Base-by-base conservation (phyloP, 495 filamentous ascomycete species). In the Podospora appendiculata region DNA sequence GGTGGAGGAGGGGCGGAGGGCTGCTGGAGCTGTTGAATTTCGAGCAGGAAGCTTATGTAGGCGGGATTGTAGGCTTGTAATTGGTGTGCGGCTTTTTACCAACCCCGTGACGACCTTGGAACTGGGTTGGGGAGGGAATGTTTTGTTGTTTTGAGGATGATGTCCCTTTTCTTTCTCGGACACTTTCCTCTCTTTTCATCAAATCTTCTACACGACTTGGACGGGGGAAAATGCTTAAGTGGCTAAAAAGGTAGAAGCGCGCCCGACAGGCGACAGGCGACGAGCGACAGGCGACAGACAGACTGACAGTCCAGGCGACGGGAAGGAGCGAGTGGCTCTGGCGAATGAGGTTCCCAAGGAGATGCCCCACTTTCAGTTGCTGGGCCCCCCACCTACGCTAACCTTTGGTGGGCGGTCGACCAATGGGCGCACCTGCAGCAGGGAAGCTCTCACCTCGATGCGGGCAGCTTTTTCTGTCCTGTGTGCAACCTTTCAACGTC, bases 211-310 rank as follows among this genome's bases (percentile, higher is more conserved):
- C 36, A 25, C 36, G 10, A 11, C 11, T 34, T 16, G 34, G 34
- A 14, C 16, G 16, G 14, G 12, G 11, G 16, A 46, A 48, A 17
- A 33, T 35, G 18, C 35, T 8, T 42, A 34, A 56, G 42, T 42
- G 53, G 53, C 53, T 56, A 56, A 56, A 56, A 56, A 41, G 53
- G 48, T 48, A 44, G 52, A 50, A 47, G 41, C 10, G 25, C 25
- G 25, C 5, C 25, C 25, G 25, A 25, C 25, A 25, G 25, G 25
- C 25, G 25, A 25, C 25, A 5, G 25, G 5, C 25, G 25, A 5
- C 25, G 5, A 5, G 25, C 25, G 25, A 25, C 25, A 25, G 5
- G 25, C 25, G 5, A 25, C 25, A 25, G 25, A 25, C 25, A 25
- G 5, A 25, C 25, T 25, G 25, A 25, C 25, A 25, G 25, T 25